Conservation (phyloP, 208 protist genomes). For the Strigomonas oncopelti region DNA sequence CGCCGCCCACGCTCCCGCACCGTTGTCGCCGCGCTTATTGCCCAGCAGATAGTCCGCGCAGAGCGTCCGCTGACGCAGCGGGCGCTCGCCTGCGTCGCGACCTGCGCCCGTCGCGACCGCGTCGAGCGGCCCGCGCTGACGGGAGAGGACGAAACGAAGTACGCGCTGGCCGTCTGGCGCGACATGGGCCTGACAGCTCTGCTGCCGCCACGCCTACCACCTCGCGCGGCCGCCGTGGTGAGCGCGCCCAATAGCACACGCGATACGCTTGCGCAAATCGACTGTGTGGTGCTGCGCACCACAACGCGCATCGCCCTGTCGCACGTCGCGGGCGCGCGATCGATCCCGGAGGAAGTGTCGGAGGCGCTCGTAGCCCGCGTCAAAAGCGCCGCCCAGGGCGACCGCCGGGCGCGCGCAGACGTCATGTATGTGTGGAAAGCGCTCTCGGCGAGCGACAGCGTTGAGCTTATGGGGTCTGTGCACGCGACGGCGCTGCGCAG, state of each 20-base stretch:
- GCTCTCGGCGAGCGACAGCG: background rate
- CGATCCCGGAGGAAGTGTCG: conserved; percentile 35
- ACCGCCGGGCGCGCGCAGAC: background rate
- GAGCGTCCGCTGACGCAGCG: background rate
- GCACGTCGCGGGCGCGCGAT: conserved; percentile 11
- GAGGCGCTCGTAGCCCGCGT: conserved; percentile 53
- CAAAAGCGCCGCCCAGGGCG: conserved; percentile 19
- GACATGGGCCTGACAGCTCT: background rate
- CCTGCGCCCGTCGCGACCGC: too few relatives aligned
- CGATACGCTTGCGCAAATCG: too few relatives aligned
- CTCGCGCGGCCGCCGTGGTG: too few relatives aligned
- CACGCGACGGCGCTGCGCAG: conserved; percentile 17
- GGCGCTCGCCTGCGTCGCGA: background rate
- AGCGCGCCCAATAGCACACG: too few relatives aligned
- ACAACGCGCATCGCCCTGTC: background rate
- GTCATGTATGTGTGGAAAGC: background rate
- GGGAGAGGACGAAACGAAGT: too few relatives aligned
- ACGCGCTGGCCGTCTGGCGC: background rate
- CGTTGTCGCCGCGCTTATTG: background rate
- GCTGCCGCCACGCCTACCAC: too few relatives aligned
- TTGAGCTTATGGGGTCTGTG: conserved; percentile 9
- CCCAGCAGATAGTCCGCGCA: background rate
- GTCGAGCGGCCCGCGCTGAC: too few relatives aligned
- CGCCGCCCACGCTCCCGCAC: too few relatives aligned
- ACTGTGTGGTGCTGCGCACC: too few relatives aligned